Evolutionary conservation across 331 rosid species (phyloP).

Genomic region (Rhamnella rubrinervis): DNA sequence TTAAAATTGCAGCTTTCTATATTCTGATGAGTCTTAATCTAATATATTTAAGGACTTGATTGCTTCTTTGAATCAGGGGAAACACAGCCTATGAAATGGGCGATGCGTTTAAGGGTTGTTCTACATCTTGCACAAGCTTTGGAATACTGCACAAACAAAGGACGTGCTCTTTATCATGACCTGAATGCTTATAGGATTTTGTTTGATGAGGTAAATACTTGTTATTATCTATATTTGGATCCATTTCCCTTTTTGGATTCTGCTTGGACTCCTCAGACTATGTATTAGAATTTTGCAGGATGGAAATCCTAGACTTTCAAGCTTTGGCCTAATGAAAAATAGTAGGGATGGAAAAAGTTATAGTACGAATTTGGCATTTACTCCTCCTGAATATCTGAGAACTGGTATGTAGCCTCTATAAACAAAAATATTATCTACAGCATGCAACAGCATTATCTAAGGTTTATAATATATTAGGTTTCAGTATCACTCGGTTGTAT

Average conservation of each 20-base stretch:
- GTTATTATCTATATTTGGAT: slow-evolving; percentile 4
- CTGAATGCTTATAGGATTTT: slow-evolving; percentile 85
- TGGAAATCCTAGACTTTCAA: slow-evolving; percentile 80
- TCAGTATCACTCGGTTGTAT: background rate
- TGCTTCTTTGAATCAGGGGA: slow-evolving; percentile 59
- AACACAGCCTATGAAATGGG: slow-evolving; percentile 83
- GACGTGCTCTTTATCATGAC: slow-evolving; percentile 78
- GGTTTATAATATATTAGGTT: slow-evolving; percentile 1
- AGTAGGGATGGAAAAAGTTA: slow-evolving; percentile 93
- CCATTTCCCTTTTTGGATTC: slow-evolving; percentile 4
- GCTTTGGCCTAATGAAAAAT: slow-evolving; percentile 82
- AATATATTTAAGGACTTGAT: slow-evolving; percentile 17
- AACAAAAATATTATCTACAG: background rate
- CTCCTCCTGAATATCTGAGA: slow-evolving; percentile 89
- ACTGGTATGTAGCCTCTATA: slow-evolving; percentile 45
- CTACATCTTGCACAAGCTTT: slow-evolving; percentile 88
- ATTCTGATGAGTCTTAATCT: background rate
- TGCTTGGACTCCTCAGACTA: slow-evolving; percentile 12
- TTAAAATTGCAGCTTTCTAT: slow-evolving; percentile 14
- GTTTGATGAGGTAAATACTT: slow-evolving; percentile 63
- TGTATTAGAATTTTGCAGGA: slow-evolving; percentile 55
- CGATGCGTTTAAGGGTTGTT: slow-evolving; percentile 82
- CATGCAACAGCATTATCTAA: slow-evolving; percentile 6
- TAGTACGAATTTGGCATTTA: slow-evolving; percentile 87
- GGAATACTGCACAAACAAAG: slow-evolving; percentile 82